A percentile compares a stretch with the other conserved stretches of the same genome.
Evolutionary conservation across 2,329 filamentous ascomycete species (phyloP).

Genomic region (Penicillium palitans): DNA sequence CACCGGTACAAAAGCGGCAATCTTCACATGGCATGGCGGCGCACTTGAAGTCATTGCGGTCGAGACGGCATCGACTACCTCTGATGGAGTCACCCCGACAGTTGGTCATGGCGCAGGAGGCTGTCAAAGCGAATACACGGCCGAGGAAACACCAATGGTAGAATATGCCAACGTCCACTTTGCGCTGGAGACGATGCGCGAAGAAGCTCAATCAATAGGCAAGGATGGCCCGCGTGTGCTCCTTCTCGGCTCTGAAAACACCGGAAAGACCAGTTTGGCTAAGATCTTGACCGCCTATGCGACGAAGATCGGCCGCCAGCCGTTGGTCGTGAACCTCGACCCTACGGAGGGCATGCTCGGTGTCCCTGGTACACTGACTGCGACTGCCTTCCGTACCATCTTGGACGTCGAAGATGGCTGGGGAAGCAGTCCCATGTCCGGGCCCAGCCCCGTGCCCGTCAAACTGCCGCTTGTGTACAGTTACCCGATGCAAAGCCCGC

Average conservation of each 20-base stretch:
- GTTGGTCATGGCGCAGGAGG: constrained; percentile 54
- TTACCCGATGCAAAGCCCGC: constrained; percentile 70
- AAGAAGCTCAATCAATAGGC: constrained; percentile 54
- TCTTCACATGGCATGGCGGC: constrained; percentile 92
- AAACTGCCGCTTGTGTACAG: constrained; percentile 91
- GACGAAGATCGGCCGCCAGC: constrained; percentile 70
- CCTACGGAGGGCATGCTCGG: constrained; percentile 76
- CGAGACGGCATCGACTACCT: constrained; percentile 46
- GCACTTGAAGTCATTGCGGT: constrained; percentile 72
- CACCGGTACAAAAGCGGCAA: constrained; percentile 76
- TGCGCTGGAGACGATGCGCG: constrained; percentile 72
- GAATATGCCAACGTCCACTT: constrained; percentile 85
- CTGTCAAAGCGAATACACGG: constrained; percentile 66
- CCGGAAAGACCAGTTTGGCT: constrained; percentile 80
- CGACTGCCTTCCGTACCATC: constrained; percentile 81
- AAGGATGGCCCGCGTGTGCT: constrained; percentile 75
- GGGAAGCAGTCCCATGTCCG: constrained; percentile 87
- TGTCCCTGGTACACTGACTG: constrained; percentile 78
- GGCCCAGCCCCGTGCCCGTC: constrained; percentile 81
- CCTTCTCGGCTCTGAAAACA: constrained; percentile 73
- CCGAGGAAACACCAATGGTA: constrained; percentile 78
- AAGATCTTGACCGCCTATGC: constrained; percentile 79
- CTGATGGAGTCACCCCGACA: constrained; percentile 33
- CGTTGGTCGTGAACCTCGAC: constrained; percentile 81
- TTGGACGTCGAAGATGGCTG: constrained; percentile 87